phyloP scores from a whole-genome alignment of 768 basidiomycete species.

The Asterophora lycoperdoides region DNA sequence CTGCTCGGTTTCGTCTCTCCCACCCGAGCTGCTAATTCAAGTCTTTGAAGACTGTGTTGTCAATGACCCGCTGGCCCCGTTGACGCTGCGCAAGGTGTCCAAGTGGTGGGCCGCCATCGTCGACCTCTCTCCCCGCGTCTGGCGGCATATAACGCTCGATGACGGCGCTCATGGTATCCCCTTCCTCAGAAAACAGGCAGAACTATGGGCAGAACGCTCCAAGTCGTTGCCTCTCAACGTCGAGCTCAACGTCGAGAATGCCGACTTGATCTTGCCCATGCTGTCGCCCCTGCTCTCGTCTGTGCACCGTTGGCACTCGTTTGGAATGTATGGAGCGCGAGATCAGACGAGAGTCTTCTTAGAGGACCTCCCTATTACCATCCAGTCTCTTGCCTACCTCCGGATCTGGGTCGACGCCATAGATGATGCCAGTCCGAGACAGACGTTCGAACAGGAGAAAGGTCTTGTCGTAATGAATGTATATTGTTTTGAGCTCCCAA shows the following conservation, averaged over 20 bases:
- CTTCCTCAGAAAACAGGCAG: conserved; percentile 44
- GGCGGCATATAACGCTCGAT: conserved; percentile 55
- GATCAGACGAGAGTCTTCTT: conserved; percentile 30
- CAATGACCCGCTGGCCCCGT: conserved; percentile 43
- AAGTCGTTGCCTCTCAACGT: conserved; percentile 52
- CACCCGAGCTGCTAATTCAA: conserved; percentile 59
- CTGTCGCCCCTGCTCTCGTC: conserved; percentile 58
- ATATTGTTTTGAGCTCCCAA: conserved; percentile 47
- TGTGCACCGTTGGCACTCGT: conserved; percentile 55
- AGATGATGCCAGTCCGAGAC: conserved; percentile 25
- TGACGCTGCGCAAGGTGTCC: conserved; percentile 52
- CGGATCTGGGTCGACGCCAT: conserved; percentile 34
- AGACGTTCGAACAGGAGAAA: conserved; percentile 28
- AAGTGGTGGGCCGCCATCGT: conserved; percentile 55
- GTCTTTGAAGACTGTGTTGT: conserved; percentile 47
- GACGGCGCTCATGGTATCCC: conserved; percentile 32
- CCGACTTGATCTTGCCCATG: conserved; percentile 55
- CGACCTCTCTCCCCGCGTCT: conserved; percentile 50
- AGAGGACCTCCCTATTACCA: conserved; percentile 20
- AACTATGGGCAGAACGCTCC: conserved; percentile 52
- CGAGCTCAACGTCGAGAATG: conserved; percentile 41
- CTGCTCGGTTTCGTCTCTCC: conserved; percentile 34
- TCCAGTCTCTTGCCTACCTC: conserved; percentile 31
- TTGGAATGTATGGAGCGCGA: conserved; percentile 40
- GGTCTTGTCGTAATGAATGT: conserved; percentile 40